phyloP scores from a whole-genome alignment of 495 filamentous ascomycete species.

The Aspergillus mulundensis region DNA sequence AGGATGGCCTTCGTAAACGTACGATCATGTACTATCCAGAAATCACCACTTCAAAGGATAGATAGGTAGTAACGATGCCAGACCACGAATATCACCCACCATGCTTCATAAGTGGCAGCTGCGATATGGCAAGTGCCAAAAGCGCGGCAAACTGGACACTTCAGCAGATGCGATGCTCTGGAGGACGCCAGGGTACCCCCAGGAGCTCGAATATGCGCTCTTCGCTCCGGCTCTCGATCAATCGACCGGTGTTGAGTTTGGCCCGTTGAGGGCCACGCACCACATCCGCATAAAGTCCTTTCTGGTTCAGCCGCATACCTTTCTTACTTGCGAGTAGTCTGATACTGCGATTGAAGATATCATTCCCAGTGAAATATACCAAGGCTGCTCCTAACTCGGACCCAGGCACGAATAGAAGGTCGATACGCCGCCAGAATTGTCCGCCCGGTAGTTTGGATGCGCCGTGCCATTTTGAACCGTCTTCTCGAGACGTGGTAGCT shows the following conservation, averaged over 20 bases:
- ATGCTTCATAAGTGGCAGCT: constrained; percentile 3
- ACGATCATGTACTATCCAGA: too few relatives aligned
- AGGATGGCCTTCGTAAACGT: too few relatives aligned
- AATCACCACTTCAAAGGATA: neutral
- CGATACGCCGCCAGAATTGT: constrained; percentile 72
- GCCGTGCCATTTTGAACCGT: constrained; percentile 82
- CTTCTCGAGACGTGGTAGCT: constrained; percentile 36
- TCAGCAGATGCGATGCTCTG: constrained; percentile 75
- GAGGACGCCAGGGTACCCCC: constrained; percentile 83
- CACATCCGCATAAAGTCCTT: constrained; percentile 73
- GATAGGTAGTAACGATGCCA: neutral
- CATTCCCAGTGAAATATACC: constrained; percentile 94
- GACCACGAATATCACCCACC: neutral
- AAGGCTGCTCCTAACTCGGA: constrained; percentile 81
- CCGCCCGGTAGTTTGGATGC: constrained; percentile 62
- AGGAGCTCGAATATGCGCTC: constrained; percentile 80
- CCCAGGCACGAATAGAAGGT: constrained; percentile 81
- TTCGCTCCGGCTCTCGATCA: constrained; percentile 77
- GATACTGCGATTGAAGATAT: constrained; percentile 92
- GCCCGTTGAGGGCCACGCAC: constrained; percentile 54
- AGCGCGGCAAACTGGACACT: constrained; percentile 1
- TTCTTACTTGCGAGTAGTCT: constrained; percentile 78
- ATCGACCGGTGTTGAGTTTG: constrained; percentile 66
- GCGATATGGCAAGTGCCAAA: neutral
- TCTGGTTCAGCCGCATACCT: constrained; percentile 82